Conservation (phyloP, 345 rosid species). For the Aquilaria yunnanensis region DNA sequence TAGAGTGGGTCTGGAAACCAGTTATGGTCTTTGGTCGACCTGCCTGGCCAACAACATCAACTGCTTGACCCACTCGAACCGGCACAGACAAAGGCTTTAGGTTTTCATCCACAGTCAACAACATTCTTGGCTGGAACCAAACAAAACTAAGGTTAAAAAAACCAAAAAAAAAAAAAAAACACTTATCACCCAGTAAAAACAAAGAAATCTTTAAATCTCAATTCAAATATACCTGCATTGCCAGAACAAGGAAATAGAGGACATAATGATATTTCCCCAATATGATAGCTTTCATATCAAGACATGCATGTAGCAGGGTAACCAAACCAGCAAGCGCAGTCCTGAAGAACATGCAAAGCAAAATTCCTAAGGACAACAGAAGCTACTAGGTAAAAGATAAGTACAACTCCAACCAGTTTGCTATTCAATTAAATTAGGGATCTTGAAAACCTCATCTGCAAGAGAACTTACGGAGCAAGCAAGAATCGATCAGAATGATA, state of each 20-base stretch:
- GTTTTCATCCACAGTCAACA: constrained; percentile 76
- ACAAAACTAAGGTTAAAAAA: not conserved
- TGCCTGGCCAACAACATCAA: constrained; percentile 95
- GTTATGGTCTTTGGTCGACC: constrained; percentile 96
- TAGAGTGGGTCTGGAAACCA: constrained; percentile 94
- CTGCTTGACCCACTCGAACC: constrained; percentile 93
- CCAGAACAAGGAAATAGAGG: constrained; percentile 84
- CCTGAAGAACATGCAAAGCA: constrained; percentile 25
- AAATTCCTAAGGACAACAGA: not conserved
- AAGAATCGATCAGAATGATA: constrained; percentile 90
- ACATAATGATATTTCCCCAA: constrained; percentile 87
- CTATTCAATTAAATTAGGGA: not conserved
- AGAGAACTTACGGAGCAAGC: constrained; percentile 68
- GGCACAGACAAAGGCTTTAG: constrained; percentile 81
- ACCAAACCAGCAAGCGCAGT: constrained; percentile 87
- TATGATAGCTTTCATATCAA: constrained; percentile 77
- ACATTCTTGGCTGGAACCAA: constrained; percentile 79
- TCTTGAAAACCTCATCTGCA: not conserved
- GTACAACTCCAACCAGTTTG: not conserved
- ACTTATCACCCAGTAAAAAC: not conserved
- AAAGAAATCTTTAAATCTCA: not conserved
- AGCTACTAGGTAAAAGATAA: not conserved
- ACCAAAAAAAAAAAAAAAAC: not conserved
- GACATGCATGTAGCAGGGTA: constrained; percentile 78
- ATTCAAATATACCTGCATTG: constrained; percentile 72